Percentiles rank a stretch among this genome's conserved stretches.
These are phyloP conservation scores for Saccharomycopsis sp. DNA, from an alignment of 805 yeast genomes.

Conservation along the genomic window DNA sequence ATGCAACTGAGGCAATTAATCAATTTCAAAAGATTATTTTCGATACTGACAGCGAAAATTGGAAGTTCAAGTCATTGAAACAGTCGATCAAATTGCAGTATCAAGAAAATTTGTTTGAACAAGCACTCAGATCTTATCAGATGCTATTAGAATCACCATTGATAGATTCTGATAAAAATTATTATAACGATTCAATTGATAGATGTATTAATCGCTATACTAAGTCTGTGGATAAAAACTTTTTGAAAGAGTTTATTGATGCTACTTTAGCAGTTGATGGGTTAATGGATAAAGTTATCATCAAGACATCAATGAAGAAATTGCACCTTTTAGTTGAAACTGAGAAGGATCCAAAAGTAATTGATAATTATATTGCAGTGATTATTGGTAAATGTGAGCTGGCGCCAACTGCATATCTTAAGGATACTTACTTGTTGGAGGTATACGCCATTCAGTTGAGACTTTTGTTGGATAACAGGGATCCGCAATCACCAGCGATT, in stretches of 20 bases:
- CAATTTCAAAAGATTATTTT: constrained; percentile 11
- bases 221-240: constrained; percentile 26
- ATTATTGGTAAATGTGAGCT: constrained; percentile 34
- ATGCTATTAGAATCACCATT: constrained; percentile 26
- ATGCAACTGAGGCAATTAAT: constrained; percentile 6
- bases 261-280: constrained; percentile 27
- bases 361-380: constrained; percentile 30
- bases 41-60: constrained; percentile 15
- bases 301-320: constrained; percentile 41
- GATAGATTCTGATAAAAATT: constrained; percentile 29
- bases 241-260: constrained; percentile 30
- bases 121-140: constrained; percentile 26
- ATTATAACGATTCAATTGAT: constrained; percentile 34
- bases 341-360: constrained; percentile 27
- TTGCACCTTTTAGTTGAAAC: constrained; percentile 32
- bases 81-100: constrained; percentile 35
- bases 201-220: constrained; percentile 33
- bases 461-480: background rate
- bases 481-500: background rate
- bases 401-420: constrained; percentile 38
- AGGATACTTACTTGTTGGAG: constrained; percentile 48
- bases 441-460: constrained; percentile 49
- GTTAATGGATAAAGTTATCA: constrained; percentile 36
- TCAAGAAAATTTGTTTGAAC: constrained; percentile 24
- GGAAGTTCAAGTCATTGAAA: constrained; percentile 36